phyloP scores from a whole-genome alignment of 495 filamentous ascomycete species.

The Podospora bellae-mahoneyi region DNA sequence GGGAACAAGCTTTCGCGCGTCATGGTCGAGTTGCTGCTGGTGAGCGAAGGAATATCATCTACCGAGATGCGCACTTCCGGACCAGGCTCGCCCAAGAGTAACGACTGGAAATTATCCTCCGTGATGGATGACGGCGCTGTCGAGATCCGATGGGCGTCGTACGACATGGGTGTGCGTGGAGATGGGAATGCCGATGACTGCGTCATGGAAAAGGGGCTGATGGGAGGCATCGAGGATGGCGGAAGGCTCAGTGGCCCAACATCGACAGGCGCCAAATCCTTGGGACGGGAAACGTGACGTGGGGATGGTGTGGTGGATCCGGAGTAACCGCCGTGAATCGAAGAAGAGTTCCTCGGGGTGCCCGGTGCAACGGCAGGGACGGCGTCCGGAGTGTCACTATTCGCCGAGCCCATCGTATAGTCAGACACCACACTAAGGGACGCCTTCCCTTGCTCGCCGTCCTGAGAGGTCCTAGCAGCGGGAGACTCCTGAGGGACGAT shows the following conservation, averaged over 20 bases:
- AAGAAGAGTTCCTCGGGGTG: constrained; percentile 10
- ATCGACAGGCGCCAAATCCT: constrained; percentile 54
- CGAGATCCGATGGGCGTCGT: constrained; percentile 65
- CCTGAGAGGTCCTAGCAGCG: background rate
- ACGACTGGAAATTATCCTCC: constrained; percentile 62
- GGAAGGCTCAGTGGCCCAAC: constrained; percentile 45
- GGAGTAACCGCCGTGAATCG: constrained; percentile 25
- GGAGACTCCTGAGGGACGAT: background rate
- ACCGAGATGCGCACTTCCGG: constrained; percentile 69
- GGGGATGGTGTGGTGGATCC: constrained; percentile 58
- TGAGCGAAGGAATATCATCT: constrained; percentile 84
- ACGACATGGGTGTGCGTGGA: constrained; percentile 59
- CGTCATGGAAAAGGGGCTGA: constrained; percentile 51
- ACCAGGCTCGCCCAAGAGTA: constrained; percentile 59
- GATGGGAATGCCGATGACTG: constrained; percentile 55
- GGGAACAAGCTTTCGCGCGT: constrained; percentile 59
- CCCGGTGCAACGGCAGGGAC: constrained; percentile 24
- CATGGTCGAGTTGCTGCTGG: constrained; percentile 82
- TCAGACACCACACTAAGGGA: background rate
- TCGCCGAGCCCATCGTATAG: background rate
- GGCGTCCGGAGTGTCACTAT: background rate
- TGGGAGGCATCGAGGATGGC: constrained; percentile 46
- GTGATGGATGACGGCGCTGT: constrained; percentile 68
- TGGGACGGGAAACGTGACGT: constrained; percentile 49
- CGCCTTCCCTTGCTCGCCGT: background rate